These are phyloP conservation scores for Xylariaceae sp. DNA, from an alignment of 2,329 filamentous ascomycete species.

Conservation along the genomic window DNA sequence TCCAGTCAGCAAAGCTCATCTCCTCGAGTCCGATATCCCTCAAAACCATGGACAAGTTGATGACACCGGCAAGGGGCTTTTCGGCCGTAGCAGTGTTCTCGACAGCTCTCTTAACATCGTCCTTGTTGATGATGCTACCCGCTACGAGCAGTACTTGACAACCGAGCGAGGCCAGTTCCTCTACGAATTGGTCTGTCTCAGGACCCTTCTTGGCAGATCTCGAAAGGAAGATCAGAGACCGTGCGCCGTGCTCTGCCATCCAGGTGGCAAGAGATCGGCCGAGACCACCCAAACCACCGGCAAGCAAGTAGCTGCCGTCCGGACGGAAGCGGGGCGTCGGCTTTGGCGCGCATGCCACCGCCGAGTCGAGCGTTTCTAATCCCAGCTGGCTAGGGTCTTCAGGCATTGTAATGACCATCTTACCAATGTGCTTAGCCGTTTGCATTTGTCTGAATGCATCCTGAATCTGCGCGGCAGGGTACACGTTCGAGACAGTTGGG, in stretches of 20 bases:
- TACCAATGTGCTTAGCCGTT: not conserved
- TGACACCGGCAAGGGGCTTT: not conserved
- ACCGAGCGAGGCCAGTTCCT: not conserved
- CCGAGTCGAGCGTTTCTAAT: not conserved
- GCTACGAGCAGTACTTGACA: not conserved
- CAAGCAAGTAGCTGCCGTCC: not conserved
- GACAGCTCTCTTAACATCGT: not conserved
- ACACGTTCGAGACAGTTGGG: not conserved
- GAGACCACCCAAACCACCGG: constrained; percentile 2
- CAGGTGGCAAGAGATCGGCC: constrained; percentile 1
- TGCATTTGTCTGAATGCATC: not conserved
- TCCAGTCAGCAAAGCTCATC: constrained; percentile 19
- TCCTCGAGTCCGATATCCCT: constrained; percentile 17
- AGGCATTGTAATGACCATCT: not conserved
- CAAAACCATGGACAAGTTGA: not conserved
- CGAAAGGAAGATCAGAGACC: not conserved
- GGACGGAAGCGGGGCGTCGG: not conserved
- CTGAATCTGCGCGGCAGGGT: not conserved
- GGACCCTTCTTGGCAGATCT: not conserved
- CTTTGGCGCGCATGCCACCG: not conserved
- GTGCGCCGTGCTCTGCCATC: constrained; percentile 2
- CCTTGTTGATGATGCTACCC: not conserved
- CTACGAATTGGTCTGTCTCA: not conserved
- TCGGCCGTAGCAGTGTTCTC: not conserved
- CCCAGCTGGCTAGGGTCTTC: not conserved